These are phyloP conservation scores for Leptodontidium sp. DNA, from an alignment of 2,329 filamentous ascomycete genomes.

Conservation along the genomic window DNA sequence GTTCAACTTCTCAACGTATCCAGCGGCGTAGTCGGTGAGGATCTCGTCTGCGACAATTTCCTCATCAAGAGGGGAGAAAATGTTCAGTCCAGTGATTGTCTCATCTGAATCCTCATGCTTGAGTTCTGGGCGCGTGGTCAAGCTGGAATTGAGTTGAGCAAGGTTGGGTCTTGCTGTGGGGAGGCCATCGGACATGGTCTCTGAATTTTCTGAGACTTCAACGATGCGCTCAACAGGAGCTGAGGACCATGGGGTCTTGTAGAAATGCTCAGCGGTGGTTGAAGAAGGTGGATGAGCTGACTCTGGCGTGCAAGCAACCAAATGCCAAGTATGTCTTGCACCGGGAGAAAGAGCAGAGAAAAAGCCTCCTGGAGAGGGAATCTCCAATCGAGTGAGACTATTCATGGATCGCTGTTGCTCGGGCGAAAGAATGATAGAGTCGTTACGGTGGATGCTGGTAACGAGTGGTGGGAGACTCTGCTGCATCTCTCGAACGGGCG, in stretches of 20 bases:
- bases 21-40: slow-evolving; percentile 75
- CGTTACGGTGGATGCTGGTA: slow-evolving; percentile 50
- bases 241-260: slow-evolving; percentile 78
- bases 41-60: slow-evolving; percentile 72
- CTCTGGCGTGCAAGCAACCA: slow-evolving; percentile 61
- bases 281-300: slow-evolving; percentile 76
- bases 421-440: slow-evolving; percentile 54
- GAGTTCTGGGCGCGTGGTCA: slow-evolving; percentile 35
- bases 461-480: slow-evolving; percentile 60
- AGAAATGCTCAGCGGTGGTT: slow-evolving; percentile 91
- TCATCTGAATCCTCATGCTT: slow-evolving; percentile 49
- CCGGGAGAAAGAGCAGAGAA: slow-evolving; percentile 84
- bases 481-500: slow-evolving; percentile 59
- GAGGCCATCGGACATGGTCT: slow-evolving; percentile 65
- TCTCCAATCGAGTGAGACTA: slow-evolving; percentile 81
- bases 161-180: slow-evolving; percentile 69
- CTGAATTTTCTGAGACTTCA: slow-evolving; percentile 62
- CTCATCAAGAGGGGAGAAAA: slow-evolving; percentile 40
- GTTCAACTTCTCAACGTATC: slow-evolving; percentile 78
- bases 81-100: slow-evolving; percentile 49
- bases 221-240: slow-evolving; percentile 72
- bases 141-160: slow-evolving; percentile 51
- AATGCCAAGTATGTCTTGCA: slow-evolving; percentile 83
- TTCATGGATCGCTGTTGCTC: slow-evolving; percentile 68
- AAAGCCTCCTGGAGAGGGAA: slow-evolving; percentile 91